Conservation (phyloP, 2,329 filamentous ascomycete species). For the Stagonosporopsis cucurbitacearum region DNA sequence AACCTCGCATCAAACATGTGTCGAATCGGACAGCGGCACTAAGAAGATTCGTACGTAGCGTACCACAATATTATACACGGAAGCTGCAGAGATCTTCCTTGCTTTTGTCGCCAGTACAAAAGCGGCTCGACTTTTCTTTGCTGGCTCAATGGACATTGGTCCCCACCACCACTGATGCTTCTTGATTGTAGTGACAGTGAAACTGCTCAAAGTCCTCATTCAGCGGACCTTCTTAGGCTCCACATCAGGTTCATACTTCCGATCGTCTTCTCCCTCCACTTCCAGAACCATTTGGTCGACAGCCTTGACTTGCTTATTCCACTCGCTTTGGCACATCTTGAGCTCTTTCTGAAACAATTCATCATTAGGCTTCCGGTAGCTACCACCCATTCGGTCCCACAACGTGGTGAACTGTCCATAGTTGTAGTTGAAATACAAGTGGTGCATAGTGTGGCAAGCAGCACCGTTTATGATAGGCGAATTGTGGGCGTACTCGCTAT, state of each 20-base stretch:
- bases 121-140: not conserved
- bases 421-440: conserved; percentile 75
- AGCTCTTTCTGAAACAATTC: conserved; percentile 84
- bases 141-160: too few species aligned
- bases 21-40: not conserved
- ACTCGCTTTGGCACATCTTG: conserved; percentile 83
- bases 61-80: not conserved
- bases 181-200: not conserved
- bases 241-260: conserved; percentile 48
- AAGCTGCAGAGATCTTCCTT: not conserved
- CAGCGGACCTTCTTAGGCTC: conserved; percentile 52
- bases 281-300: conserved; percentile 78
- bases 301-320: conserved; percentile 76
- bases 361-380: conserved; percentile 83
- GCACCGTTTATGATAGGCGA: conserved; percentile 92
- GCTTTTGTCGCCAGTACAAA: not conserved
- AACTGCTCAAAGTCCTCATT: not conserved
- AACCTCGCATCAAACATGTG: not conserved
- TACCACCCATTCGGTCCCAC: conserved; percentile 87
- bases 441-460: conserved; percentile 91
- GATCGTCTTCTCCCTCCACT: conserved; percentile 67
- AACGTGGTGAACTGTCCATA: conserved; percentile 94
- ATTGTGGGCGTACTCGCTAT: conserved; percentile 92
- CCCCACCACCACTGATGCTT: not conserved
- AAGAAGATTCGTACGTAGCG: not conserved